Base-by-base conservation (phyloP, 371 early-diverging fungal genomes). In the Gilbertella persicaria region DNA sequence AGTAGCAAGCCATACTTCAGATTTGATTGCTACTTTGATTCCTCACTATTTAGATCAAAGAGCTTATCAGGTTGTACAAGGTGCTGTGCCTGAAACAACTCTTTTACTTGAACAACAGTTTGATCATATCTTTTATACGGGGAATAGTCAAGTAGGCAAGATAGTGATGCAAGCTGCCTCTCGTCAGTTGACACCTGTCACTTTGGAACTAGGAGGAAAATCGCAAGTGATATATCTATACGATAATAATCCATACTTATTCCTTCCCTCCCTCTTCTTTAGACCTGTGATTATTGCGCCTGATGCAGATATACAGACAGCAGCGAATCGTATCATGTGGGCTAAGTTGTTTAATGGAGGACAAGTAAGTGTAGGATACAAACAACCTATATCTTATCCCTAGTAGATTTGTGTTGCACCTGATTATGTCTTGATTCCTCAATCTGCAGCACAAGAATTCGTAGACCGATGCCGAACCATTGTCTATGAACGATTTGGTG, bases 81-180 rank as follows among this genome's bases (percentile, higher is more conserved):
- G 97, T 30, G 93, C 66, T 17, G 82, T 82, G 0, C 65, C 69
- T 7, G 90, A 92, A 66, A 85, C 93, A 0, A 86, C 90, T 1
- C 58, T 44, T 13, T 62, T 94, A 52, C 7, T 29, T 53, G 76
- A 75, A 30, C 71, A 86, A 50, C 68, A 71, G 55, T 92, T 87
- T 44, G 94, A 95, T 71, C 90, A 92, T 66, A 95, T 93, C 57
- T 92, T 93, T 47, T 97, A 89, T 68, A 97, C 98, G 3, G 97
- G 98, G 43, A 88, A 80, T 64, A 85, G 88, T n/a, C 26, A 45
- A 12, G 90, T 96, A 21, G 98, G 91, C 21, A 84, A 77, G 51
- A 73, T 93, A 20, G 83, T 94, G 21, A 87, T 88, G 79, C 49
- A 55, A 10, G 93, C 92, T 1, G 95, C 94, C 5, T 81, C 88